Evolutionary conservation across 179 eudicot species (phyloP), one percentile per base, ranked within the genome.

Genomic region (Beta macrorhiza): DNA sequence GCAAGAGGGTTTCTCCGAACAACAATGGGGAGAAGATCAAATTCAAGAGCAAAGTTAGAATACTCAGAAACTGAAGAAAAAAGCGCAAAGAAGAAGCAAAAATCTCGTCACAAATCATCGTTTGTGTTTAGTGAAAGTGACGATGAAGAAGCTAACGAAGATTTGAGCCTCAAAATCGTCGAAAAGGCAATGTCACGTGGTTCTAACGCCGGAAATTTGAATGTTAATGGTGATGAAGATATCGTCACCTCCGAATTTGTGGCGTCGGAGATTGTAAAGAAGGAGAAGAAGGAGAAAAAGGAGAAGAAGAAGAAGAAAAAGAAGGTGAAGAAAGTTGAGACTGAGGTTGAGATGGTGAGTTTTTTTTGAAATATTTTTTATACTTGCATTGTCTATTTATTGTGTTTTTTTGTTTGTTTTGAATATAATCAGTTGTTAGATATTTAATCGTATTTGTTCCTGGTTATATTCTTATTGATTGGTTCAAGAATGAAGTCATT

Each of bases 121-220:
- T 78, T 85, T n/a, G 75, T 55, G 22, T 67, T 68, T 37, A 74
- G 73, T 32, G 85, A 82, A 11, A 82, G 83, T 74, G 97, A 92
- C 49, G 97, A 94, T 64, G 96, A 84, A 11, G 97, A 87, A 68
- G 97, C 93, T 16, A 91, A 93, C 74, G 98, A 93, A 74, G 98
- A 95, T 84, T 85, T 93, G 83, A 95, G 97, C 83, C 89, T 95
- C 67, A 90, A 88, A 84, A 91, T 95, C 76, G 91, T 93, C 14
- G 87, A 91, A 72, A 93, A 90, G 77, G 87, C 98, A 4, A 89
- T 84, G 86, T 67, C 83, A 37, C 93, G 91, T 29, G 85, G 83
- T 5, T 76, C 85, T 44, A 58, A 59, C 19, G 68, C 78, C 11
- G 62, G 65, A 67, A 78, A 67, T 25, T 67, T 53, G 14, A 71